Percentiles rank a stretch among this genome's conserved stretches.
phyloP scores from a whole-genome alignment of 169 alveolate genomes.

The Cryptosporidium meleagridis region DNA sequence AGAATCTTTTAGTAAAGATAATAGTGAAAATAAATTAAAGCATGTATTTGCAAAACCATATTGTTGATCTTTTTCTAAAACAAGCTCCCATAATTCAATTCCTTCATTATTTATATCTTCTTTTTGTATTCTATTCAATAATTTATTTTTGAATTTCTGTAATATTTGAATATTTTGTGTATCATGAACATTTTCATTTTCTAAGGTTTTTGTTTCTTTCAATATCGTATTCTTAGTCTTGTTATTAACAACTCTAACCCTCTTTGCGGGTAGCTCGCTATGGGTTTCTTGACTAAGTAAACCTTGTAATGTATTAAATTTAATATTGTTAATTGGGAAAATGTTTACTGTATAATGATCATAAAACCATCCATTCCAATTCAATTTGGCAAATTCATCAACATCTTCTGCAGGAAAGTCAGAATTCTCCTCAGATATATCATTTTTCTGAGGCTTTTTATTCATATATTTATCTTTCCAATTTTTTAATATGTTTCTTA shows the following conservation, averaged over 20 bases:
- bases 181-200: not conserved
- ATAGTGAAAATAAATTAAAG: constrained; percentile 27
- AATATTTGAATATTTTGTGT: not conserved
- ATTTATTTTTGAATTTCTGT: not conserved
- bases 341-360: constrained; percentile 21
- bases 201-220: constrained; percentile 23
- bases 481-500: constrained; percentile 8
- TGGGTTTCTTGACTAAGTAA: not conserved
- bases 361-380: constrained; percentile 58
- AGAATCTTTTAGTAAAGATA: constrained; percentile 37
- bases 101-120: constrained; percentile 6
- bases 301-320: constrained; percentile 44
- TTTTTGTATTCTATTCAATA: not conserved
- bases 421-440: not conserved
- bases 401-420: not conserved
- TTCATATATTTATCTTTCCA: constrained; percentile 30
- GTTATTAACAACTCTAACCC: not conserved
- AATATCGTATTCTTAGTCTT: constrained; percentile 5
- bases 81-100: constrained; percentile 58
- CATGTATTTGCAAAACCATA: constrained; percentile 63
- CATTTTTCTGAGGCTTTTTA: not conserved
- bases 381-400: not conserved
- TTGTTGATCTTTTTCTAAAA: constrained; percentile 32
- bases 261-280: not conserved
- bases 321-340: constrained; percentile 51